These are phyloP conservation scores for Hansfordia pulvinata DNA, from an alignment of 2,329 filamentous ascomycete genomes.

Conservation along the genomic window DNA sequence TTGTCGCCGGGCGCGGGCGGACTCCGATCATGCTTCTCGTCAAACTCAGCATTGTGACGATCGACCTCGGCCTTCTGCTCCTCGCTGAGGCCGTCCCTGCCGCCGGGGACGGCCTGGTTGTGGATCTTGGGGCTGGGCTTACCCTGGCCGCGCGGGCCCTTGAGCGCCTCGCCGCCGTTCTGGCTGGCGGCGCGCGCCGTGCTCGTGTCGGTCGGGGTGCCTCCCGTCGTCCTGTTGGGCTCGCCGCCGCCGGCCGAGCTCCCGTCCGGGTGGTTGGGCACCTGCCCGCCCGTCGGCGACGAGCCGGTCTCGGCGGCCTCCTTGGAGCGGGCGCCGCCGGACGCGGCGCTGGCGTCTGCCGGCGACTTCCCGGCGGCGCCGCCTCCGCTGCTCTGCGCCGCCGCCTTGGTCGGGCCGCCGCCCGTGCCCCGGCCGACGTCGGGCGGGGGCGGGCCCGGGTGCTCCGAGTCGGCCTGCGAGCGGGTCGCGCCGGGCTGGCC, in stretches of 20 bases:
- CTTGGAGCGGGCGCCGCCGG: conserved; percentile 23
- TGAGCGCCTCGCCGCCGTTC: conserved; percentile 17
- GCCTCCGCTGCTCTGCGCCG: conserved; percentile 10
- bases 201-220: conserved; percentile 5
- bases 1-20: conserved; percentile 28
- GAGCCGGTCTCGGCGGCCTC: conserved; percentile 23
- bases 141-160: conserved; percentile 15
- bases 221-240: conserved; percentile 4
- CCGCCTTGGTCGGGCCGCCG: conserved; percentile 19
- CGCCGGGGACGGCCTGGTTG: conserved; percentile 28
- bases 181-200: conserved; percentile 10
- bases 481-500: conserved; percentile 17
- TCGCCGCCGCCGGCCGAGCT: conserved; percentile 6
- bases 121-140: conserved; percentile 35
- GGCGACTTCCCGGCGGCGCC: conserved; percentile 9
- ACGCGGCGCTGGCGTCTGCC: conserved; percentile 20
- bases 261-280: no score
- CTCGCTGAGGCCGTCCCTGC: conserved; percentile 23
- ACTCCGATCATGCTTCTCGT: conserved; percentile 34
- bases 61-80: conserved; percentile 44
- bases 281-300: conserved; percentile 14
- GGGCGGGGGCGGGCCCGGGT: conserved; percentile 26
- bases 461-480: conserved; percentile 21
- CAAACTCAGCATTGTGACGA: conserved; percentile 44
- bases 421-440: conserved; percentile 23